Conservation (phyloP, 2,329 filamentous ascomycete genomes). For the Lachnellula hyalina region DNA sequence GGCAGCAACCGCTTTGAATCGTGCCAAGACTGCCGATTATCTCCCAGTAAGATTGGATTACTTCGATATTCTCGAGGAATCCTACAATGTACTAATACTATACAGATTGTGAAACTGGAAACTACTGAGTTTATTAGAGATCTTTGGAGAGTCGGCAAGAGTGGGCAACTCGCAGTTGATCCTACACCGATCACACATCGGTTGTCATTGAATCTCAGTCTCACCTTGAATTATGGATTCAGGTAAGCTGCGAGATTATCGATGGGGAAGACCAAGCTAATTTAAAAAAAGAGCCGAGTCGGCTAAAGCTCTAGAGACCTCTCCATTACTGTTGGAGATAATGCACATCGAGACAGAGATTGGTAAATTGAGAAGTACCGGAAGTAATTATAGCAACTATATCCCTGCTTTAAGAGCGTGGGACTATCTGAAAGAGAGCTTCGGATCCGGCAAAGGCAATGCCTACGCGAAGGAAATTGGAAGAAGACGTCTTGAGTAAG, state of each 20-base stretch:
- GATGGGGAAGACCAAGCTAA: no score
- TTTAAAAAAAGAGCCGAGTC: no score
- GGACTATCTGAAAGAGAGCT: constrained; percentile 22
- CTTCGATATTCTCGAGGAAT: no score
- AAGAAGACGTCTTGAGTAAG: no score
- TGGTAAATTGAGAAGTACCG: constrained; percentile 52
- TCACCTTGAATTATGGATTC: constrained; percentile 61
- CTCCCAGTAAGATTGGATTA: no score
- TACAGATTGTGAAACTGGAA: no score
- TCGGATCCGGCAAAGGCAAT: no score
- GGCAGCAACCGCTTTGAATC: constrained; percentile 60
- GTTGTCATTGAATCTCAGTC: constrained; percentile 50
- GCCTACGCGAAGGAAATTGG: no score
- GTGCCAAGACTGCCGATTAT: constrained; percentile 21
- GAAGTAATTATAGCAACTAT: constrained; percentile 55
- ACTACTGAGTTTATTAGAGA: constrained; percentile 60
- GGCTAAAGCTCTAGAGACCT: constrained; percentile 45
- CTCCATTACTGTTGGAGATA: constrained; percentile 54
- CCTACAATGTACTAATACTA: no score
- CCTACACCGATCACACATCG: constrained; percentile 46
- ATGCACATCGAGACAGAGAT: constrained; percentile 56
- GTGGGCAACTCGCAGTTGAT: constrained; percentile 22
- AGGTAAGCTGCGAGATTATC: constrained; percentile 40
- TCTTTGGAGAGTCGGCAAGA: constrained; percentile 35
- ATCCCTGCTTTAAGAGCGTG: constrained; percentile 51